Evolutionary conservation across 768 basidiomycete species (phyloP).

Genomic region (Boletus rubropictus): DNA sequence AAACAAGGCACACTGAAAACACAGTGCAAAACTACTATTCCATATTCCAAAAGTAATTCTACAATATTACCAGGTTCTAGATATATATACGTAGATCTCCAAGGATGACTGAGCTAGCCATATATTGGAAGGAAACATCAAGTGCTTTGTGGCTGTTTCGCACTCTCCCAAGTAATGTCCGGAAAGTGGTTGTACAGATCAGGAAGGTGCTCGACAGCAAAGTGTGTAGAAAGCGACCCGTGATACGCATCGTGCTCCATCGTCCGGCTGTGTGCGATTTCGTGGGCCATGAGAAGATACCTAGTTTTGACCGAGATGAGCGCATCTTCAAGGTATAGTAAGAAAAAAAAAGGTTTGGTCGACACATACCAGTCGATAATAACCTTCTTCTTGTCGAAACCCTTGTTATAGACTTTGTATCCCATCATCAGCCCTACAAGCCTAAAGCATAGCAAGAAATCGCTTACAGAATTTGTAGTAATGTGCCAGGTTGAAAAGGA

Average conservation of each 20-base stretch:
- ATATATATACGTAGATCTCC: no score
- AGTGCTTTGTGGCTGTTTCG: no score
- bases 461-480: conserved; percentile 7
- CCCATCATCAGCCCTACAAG: no score
- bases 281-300: conserved; percentile 28
- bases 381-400: conserved; percentile 3
- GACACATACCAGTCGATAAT: conserved; percentile 9
- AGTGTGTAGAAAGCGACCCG: conserved; percentile 15
- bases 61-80: no score
- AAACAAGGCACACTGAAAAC: no score
- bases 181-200: neutral
- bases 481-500: conserved; percentile 10
- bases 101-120: no score
- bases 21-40: no score
- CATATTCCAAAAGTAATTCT: no score
- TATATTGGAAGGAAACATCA: no score
- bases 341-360: neutral
- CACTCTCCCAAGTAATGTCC: neutral
- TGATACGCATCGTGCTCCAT: conserved; percentile 26
- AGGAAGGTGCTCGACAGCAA: conserved; percentile 8
- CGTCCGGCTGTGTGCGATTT: conserved; percentile 22
- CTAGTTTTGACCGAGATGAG: conserved; percentile 7
- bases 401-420: neutral
- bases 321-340: no score
- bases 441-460: no score